Evolutionary conservation across 2,329 filamentous ascomycete genomes (phyloP).

Genomic region (Beauveria caledonica): DNA sequence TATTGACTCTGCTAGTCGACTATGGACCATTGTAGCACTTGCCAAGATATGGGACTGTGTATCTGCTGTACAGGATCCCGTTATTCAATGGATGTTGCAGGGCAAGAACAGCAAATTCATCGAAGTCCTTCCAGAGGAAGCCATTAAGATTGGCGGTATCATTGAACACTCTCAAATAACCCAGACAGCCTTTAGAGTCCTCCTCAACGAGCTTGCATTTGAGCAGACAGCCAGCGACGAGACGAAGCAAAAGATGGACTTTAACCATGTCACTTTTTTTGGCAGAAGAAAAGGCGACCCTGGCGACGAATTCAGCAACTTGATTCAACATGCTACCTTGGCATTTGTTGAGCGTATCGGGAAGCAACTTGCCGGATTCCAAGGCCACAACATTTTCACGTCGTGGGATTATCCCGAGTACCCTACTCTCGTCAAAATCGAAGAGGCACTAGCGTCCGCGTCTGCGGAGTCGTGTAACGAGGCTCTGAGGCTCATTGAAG

Average conservation of each 20-base stretch:
- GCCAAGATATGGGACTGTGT: slow-evolving; percentile 50
- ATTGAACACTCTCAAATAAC: slow-evolving; percentile 36
- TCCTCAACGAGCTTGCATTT: slow-evolving; percentile 56
- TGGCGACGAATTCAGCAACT: slow-evolving; percentile 46
- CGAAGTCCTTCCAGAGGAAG: slow-evolving; percentile 54
- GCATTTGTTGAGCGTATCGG: slow-evolving; percentile 41
- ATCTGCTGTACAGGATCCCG: slow-evolving; percentile 35
- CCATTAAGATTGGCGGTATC: slow-evolving; percentile 47
- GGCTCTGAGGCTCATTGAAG: not conserved
- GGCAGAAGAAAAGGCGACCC: slow-evolving; percentile 39
- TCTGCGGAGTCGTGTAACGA: slow-evolving; percentile 6
- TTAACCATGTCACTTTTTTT: slow-evolving; percentile 27
- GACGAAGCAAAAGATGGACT: not conserved
- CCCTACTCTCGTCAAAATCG: slow-evolving; percentile 20
- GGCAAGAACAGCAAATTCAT: slow-evolving; percentile 49
- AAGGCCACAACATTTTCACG: slow-evolving; percentile 25
- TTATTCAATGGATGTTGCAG: slow-evolving; percentile 51
- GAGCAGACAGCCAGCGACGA: slow-evolving; percentile 24
- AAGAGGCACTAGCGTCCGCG: slow-evolving; percentile 15
- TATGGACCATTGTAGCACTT: slow-evolving; percentile 59
- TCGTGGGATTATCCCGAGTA: slow-evolving; percentile 25
- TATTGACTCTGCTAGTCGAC: slow-evolving; percentile 56
- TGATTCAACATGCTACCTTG: slow-evolving; percentile 50
- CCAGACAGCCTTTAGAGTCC: slow-evolving; percentile 45
- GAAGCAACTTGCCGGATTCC: slow-evolving; percentile 22